A percentile compares a stretch with the other conserved stretches of the same genome.
These are phyloP conservation scores for Diaporthe citri DNA, from an alignment of 2,329 filamentous ascomycete genomes.

Conservation along the genomic window DNA sequence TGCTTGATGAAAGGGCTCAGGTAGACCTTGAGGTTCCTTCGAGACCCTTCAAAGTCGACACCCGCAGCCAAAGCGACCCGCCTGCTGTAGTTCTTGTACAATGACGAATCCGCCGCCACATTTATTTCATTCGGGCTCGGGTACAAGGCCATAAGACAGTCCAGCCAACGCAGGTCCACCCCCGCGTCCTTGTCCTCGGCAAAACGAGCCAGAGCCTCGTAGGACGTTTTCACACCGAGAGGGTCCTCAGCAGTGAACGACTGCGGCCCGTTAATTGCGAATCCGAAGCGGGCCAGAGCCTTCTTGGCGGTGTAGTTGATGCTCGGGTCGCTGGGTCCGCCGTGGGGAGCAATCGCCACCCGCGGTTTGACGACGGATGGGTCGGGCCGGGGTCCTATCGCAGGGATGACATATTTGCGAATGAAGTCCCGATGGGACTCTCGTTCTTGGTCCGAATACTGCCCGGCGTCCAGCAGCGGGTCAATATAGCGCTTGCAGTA, in stretches of 20 bases:
- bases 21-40: not conserved
- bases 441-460: not conserved
- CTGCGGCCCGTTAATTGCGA: not conserved
- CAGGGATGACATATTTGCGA: not conserved
- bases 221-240: not conserved
- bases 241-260: not conserved
- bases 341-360: not conserved
- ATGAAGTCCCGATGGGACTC: not conserved
- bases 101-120: not conserved
- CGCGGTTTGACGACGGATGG: not conserved
- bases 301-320: not conserved
- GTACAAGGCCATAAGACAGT: not conserved
- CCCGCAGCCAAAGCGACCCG: not conserved
- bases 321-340: not conserved
- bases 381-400: not conserved
- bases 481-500: not conserved
- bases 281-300: not conserved
- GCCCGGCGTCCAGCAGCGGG: not conserved
- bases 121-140: not conserved
- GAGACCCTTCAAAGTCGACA: not conserved
- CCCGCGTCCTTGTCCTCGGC: not conserved
- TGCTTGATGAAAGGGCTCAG: constrained; percentile 9
- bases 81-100: constrained; percentile 12
- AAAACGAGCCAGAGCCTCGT: not conserved
- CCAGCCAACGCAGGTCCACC: not conserved